Percentiles rank a stretch among this genome's conserved stretches.
phyloP scores from a whole-genome alignment of 768 basidiomycete species.

The Amyloporia xantha region DNA sequence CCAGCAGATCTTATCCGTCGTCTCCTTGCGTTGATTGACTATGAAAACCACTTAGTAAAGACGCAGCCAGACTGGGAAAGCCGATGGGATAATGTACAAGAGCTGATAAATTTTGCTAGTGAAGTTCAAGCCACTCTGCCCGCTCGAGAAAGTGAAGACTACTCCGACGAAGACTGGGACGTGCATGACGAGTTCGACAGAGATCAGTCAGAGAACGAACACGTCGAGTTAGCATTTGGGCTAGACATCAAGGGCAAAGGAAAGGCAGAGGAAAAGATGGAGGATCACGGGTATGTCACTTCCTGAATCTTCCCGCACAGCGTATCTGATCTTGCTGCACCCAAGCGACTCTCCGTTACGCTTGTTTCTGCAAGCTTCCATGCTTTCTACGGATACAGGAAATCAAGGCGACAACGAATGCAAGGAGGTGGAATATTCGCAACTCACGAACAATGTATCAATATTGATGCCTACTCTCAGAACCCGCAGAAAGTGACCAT shows the following conservation, averaged over 20 bases:
- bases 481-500: slow-evolving; percentile 69
- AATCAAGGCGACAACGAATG: slow-evolving; percentile 45
- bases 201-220: slow-evolving; percentile 7
- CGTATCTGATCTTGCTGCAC: too few relatives aligned
- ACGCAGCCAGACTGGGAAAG: slow-evolving; percentile 69
- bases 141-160: slow-evolving; percentile 1
- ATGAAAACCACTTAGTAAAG: slow-evolving; percentile 61
- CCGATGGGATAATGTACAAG: slow-evolving; percentile 82
- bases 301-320: too few relatives aligned
- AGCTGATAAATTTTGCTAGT: slow-evolving; percentile 73
- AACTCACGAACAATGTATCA: too few relatives aligned
- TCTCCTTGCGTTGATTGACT: slow-evolving; percentile 52
- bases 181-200: slow-evolving; percentile 5
- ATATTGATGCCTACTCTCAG: too few relatives aligned
- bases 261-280: not conserved
- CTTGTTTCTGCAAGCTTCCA: slow-evolving; percentile 70
- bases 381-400: slow-evolving; percentile 77
- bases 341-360: slow-evolving; percentile 46
- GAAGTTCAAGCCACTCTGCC: slow-evolving; percentile 35
- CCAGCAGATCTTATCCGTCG: slow-evolving; percentile 59
- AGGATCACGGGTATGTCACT: not conserved
- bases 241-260: not conserved
- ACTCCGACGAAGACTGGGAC: slow-evolving; percentile 7
- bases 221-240: slow-evolving; percentile 1
- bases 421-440: slow-evolving; percentile 39